Conservation (phyloP, 176 grass and related monocot species). For the Neostapfia colusana region DNA sequence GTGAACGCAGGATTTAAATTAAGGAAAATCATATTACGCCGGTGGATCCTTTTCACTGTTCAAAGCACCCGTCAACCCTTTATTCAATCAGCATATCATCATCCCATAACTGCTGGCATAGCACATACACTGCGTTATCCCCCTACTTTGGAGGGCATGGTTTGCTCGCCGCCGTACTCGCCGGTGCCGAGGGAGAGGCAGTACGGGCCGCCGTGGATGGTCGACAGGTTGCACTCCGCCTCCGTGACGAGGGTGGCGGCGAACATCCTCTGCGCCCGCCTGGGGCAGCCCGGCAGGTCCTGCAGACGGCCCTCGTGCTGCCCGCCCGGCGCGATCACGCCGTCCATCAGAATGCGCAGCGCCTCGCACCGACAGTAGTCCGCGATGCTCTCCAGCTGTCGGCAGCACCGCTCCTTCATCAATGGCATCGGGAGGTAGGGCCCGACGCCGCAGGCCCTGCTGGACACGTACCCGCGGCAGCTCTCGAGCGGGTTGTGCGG, state of each 20-base stretch:
- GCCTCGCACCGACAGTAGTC: neutral
- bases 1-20: too few species aligned
- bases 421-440: neutral
- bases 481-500: neutral
- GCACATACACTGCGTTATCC: neutral
- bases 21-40: too few species aligned
- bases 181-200: neutral
- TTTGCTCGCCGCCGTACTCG: neutral
- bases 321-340: neutral
- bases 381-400: neutral
- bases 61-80: too few species aligned
- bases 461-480: constrained; percentile 20
- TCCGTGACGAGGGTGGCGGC: neutral
- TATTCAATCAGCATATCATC: too few species aligned
- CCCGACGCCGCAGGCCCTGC: neutral
- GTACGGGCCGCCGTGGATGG: constrained; percentile 19
- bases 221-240: neutral
- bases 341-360: constrained; percentile 5
- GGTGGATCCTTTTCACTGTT: too few species aligned
- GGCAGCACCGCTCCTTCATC: constrained; percentile 13
- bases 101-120: too few species aligned
- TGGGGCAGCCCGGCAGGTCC: neutral
- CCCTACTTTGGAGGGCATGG: neutral
- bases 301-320: neutral
- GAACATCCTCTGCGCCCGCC: neutral